Evolutionary conservation across 352 stramenopile species (phyloP), one percentile per base, ranked within the genome.

Genomic region (Blastocystis hominis): DNA sequence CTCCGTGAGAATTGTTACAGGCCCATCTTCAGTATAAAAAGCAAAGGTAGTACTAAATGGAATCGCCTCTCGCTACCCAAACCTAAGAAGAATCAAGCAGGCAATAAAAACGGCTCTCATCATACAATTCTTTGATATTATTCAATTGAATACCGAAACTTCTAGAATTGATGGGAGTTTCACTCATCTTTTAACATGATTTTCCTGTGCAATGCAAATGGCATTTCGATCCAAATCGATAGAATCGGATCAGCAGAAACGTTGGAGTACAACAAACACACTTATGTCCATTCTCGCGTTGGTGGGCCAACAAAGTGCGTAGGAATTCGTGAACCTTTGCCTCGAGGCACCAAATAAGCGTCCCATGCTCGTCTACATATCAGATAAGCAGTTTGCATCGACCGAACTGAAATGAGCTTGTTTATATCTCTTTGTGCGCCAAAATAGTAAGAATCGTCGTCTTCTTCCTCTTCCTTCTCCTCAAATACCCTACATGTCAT

Each of bases 131-230:
- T 9, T 13, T 15, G 68, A 64, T 47, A 64, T 61, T 47, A 47
- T 46, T 20, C 20, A 5, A 36, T 15, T 63, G 55, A 30, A 64
- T 42, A 47, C 62, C 9, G 72, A 84, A 80, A 34, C 40, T 80
- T 80, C 70, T 80, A 80, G 70, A 80, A 80, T 62, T 80, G 70
- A 80, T 64, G n/a, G 70, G 70, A 63, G 70, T 80, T 80, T 80
- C 70, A 63, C 1, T 80, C 13, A 34, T 15, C 17, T 63, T 64
- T 24, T 42, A 75, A 75, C 63, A 70, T n/a, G 15, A 61, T 61
- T 61, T 61, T 61, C 53, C 15, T 15, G 53, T n/a, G n/a, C 53
- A n/a, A 61, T n/a, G 15, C 53, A n/a, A n/a, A n/a, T n/a, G 15
- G n/a, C n/a, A n/a, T n/a, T n/a, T 61, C 53, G 53, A 61, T 15